Conservation (phyloP, 108 stramenopile species). For the Parietichytrium sp. region DNA sequence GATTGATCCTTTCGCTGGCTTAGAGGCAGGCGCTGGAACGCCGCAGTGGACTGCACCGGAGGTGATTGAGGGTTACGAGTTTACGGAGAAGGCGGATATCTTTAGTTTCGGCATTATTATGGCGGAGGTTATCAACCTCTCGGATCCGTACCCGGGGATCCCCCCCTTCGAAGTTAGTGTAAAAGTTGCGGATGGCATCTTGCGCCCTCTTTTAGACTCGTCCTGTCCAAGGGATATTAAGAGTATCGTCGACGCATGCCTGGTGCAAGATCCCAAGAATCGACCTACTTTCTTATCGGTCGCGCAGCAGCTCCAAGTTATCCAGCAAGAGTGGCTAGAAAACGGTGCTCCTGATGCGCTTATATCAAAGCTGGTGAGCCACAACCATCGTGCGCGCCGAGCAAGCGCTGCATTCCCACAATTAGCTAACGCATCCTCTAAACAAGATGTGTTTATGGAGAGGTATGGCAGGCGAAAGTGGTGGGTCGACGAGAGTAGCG, state of each 20-base stretch:
- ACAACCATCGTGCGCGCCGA: background rate
- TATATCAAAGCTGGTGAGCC: background rate
- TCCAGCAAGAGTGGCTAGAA: slow-evolving; percentile 36
- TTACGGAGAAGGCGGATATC: slow-evolving; percentile 64
- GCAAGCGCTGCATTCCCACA: too few species aligned
- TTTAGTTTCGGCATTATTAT: slow-evolving; percentile 64
- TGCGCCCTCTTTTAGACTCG: background rate
- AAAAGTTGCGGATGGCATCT: background rate
- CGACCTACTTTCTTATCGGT: background rate
- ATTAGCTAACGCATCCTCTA: too few species aligned
- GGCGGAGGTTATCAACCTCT: slow-evolving; percentile 56
- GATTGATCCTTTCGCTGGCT: slow-evolving; percentile 9
- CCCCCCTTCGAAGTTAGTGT: slow-evolving; percentile 53
- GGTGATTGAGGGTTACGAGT: slow-evolving; percentile 57
- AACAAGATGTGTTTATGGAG: too few species aligned
- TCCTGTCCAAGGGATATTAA: background rate
- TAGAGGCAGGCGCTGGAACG: slow-evolving; percentile 45
- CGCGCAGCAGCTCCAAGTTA: background rate
- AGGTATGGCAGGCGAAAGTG: too few species aligned
- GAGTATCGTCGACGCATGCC: background rate
- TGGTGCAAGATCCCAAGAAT: background rate
- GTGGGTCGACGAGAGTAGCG: too few species aligned
- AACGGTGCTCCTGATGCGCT: background rate
- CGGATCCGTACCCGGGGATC: slow-evolving; percentile 62
- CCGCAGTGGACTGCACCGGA: slow-evolving; percentile 69